These are phyloP conservation scores for Beauveria caledonica DNA, from an alignment of 2,329 filamentous ascomycete species.

Conservation along the genomic window DNA sequence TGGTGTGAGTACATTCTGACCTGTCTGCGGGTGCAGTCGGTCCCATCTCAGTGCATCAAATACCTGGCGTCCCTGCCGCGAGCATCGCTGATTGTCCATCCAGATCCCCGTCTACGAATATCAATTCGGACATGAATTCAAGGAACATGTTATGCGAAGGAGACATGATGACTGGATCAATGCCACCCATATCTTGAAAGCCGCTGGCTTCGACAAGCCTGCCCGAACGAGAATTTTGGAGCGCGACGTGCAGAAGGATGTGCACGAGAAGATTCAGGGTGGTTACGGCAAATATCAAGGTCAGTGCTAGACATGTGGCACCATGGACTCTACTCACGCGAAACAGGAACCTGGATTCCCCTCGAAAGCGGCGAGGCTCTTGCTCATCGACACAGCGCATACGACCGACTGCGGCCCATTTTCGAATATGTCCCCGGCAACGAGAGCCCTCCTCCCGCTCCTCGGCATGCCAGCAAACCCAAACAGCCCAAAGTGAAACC, in stretches of 20 bases:
- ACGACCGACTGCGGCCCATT: conserved; percentile 75
- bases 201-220: conserved; percentile 94
- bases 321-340: neutral
- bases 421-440: conserved; percentile 84
- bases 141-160: conserved; percentile 91
- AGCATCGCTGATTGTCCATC: conserved; percentile 9
- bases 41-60: neutral
- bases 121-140: conserved; percentile 69
- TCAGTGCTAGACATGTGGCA: conserved; percentile 25
- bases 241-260: conserved; percentile 91
- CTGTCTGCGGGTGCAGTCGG: neutral
- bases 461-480: conserved; percentile 83
- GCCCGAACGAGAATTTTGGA: conserved; percentile 91
- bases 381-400: conserved; percentile 78
- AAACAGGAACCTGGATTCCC: conserved; percentile 86
- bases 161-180: conserved; percentile 96
- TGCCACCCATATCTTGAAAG: conserved; percentile 97
- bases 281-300: conserved; percentile 98
- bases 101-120: conserved; percentile 94
- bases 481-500: conserved; percentile 55
- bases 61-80: neutral
- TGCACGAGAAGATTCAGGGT: conserved; percentile 96
- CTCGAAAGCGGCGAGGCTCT: conserved; percentile 72
- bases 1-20: conserved; percentile 45
- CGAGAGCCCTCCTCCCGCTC: conserved; percentile 84